A percentile compares a stretch with the other conserved stretches of the same genome.
phyloP scores from a whole-genome alignment of 2,329 filamentous ascomycete genomes.

The Penicillium sp. region DNA sequence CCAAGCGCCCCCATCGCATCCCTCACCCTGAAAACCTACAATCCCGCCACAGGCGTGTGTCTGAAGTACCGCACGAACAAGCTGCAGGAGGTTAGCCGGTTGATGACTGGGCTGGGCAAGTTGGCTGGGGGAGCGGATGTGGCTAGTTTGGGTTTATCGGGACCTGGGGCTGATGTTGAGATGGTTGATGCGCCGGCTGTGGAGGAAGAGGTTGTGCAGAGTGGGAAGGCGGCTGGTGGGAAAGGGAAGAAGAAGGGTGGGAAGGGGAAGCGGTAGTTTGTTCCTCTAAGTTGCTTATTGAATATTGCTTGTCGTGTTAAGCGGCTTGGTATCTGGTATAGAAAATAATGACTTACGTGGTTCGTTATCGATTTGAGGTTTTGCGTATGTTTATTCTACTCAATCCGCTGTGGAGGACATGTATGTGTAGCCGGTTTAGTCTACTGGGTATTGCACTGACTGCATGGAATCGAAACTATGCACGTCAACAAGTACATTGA shows the following conservation, averaged over 20 bases:
- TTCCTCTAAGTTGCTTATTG: not conserved
- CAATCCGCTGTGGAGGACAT: not conserved
- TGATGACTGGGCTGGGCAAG: constrained; percentile 74
- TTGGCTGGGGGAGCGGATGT: constrained; percentile 69
- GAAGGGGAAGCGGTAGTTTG: constrained; percentile 65
- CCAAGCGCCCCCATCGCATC: constrained; percentile 65
- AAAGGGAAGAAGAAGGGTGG: constrained; percentile 64
- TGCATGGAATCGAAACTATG: too few relatives aligned
- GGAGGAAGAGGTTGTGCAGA: constrained; percentile 35
- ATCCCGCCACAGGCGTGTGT: constrained; percentile 74
- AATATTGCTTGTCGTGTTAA: not conserved
- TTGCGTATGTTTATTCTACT: not conserved
- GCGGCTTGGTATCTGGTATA: not conserved
- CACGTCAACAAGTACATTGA: too few relatives aligned
- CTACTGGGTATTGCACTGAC: not conserved
- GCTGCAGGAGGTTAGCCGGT: constrained; percentile 69
- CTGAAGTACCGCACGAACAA: constrained; percentile 92
- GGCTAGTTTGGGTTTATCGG: constrained; percentile 48
- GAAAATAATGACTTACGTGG: constrained; percentile 14
- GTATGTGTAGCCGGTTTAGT: not conserved
- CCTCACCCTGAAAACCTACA: constrained; percentile 85
- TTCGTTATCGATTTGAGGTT: not conserved
- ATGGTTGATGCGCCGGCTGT: constrained; percentile 34
- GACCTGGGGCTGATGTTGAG: constrained; percentile 34
- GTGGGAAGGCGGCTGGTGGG: constrained; percentile 33